These are phyloP conservation scores for Ceratobasidium theobromae DNA, from an alignment of 1,284 basidiomycete genomes.

Conservation along the genomic window DNA sequence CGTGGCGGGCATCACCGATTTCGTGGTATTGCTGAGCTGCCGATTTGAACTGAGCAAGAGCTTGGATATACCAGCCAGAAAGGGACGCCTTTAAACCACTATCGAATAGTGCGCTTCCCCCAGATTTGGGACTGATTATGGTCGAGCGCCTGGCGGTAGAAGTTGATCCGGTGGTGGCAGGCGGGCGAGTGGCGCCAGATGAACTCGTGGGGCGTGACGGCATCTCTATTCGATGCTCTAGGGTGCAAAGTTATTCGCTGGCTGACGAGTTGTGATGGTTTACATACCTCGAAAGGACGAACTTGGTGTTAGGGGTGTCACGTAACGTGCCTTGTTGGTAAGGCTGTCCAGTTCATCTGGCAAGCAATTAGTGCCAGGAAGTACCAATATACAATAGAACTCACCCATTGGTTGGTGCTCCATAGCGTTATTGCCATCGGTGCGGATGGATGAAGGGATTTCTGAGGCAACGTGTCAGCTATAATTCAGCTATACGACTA, in stretches of 20 bases:
- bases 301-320: neutral
- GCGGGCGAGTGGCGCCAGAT: too few species aligned
- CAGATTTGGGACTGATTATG: neutral
- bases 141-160: neutral
- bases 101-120: neutral
- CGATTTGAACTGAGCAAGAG: neutral
- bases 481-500: neutral
- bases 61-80: neutral
- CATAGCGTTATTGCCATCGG: neutral
- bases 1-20: neutral
- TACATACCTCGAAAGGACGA: neutral
- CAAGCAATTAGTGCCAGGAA: too few species aligned
- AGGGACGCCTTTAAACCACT: neutral
- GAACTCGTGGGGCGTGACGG: too few species aligned
- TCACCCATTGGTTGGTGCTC: neutral
- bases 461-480: neutral
- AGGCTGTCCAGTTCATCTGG: neutral
- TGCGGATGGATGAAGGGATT: neutral
- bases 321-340: neutral
- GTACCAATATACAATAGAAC: neutral
- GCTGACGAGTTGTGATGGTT: too few species aligned
- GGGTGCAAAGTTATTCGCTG: too few species aligned
- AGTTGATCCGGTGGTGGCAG: too few species aligned
- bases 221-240: too few species aligned
- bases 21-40: slow-evolving; percentile 1